Evolutionary conservation across 2,329 filamentous ascomycete genomes (phyloP).

Genomic region (Lachnellula arida): DNA sequence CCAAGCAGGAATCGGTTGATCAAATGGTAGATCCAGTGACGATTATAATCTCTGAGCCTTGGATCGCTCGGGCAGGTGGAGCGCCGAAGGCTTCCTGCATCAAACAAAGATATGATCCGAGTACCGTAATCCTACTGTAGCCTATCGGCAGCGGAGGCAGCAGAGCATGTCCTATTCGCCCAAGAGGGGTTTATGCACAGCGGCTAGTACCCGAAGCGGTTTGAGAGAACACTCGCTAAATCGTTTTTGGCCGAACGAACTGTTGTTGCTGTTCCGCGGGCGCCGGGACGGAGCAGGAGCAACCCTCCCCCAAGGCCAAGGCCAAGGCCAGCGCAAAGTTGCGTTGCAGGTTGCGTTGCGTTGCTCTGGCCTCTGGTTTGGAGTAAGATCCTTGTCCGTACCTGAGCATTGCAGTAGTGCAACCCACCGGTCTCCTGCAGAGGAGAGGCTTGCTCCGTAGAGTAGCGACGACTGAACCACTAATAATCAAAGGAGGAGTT

Average conservation of each 20-base stretch:
- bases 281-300: background rate
- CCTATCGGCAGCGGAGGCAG: background rate
- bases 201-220: background rate
- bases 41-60: background rate
- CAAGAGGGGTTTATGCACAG: background rate
- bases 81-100: constrained; percentile 6
- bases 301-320: background rate
- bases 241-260: background rate
- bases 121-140: background rate
- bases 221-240: background rate
- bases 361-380: background rate
- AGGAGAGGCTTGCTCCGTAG: background rate
- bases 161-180: background rate
- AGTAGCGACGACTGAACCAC: constrained; percentile 6
- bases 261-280: background rate
- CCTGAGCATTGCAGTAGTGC: constrained; percentile 18
- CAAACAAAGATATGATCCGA: constrained; percentile 6
- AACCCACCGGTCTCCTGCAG: constrained; percentile 15
- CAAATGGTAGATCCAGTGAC: background rate
- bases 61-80: background rate
- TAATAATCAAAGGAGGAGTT: background rate
- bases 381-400: constrained; percentile 18
- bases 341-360: no score
- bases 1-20: background rate
- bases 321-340: background rate